Conservation (phyloP, 176 grass and related monocot species). For the Musa itinerans region DNA sequence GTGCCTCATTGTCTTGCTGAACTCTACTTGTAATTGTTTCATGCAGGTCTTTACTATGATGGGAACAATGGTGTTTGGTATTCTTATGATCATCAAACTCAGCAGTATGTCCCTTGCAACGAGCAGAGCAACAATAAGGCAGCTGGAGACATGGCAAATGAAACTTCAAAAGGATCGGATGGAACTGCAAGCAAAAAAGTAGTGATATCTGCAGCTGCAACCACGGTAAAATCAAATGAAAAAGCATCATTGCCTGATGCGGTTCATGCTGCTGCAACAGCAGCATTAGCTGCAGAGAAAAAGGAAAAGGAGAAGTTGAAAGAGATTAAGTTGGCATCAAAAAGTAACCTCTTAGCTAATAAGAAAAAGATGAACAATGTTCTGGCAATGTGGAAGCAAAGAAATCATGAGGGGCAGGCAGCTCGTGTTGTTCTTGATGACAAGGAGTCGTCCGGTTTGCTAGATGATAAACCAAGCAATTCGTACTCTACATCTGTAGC, state of each 20-base stretch:
- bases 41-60: constrained; percentile 90
- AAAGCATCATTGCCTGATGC: constrained; percentile 69
- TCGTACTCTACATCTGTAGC: constrained; percentile 24
- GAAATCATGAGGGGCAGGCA: constrained; percentile 82
- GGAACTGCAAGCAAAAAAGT: constrained; percentile 55
- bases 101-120: constrained; percentile 74
- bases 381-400: constrained; percentile 95
- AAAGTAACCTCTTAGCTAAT: constrained; percentile 73
- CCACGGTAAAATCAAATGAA: constrained; percentile 63
- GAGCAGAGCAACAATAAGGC: constrained; percentile 52
- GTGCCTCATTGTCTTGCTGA: background rate
- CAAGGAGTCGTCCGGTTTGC: constrained; percentile 39
- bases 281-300: constrained; percentile 89
- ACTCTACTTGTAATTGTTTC: constrained; percentile 4
- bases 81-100: constrained; percentile 69
- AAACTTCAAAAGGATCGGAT: constrained; percentile 49
- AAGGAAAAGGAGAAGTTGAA: constrained; percentile 91
- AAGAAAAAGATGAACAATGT: constrained; percentile 99
- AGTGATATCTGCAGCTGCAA: constrained; percentile 85
- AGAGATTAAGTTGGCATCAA: constrained; percentile 87
- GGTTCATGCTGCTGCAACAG: constrained; percentile 84
- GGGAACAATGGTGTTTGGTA: constrained; percentile 83
- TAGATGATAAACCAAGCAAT: constrained; percentile 37
- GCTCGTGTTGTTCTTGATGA: constrained; percentile 40
- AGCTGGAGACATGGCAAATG: constrained; percentile 30